Evolutionary conservation across 352 stramenopile species (phyloP), one percentile per base, ranked within the genome.

Genomic region (Phytophthora pisi): DNA sequence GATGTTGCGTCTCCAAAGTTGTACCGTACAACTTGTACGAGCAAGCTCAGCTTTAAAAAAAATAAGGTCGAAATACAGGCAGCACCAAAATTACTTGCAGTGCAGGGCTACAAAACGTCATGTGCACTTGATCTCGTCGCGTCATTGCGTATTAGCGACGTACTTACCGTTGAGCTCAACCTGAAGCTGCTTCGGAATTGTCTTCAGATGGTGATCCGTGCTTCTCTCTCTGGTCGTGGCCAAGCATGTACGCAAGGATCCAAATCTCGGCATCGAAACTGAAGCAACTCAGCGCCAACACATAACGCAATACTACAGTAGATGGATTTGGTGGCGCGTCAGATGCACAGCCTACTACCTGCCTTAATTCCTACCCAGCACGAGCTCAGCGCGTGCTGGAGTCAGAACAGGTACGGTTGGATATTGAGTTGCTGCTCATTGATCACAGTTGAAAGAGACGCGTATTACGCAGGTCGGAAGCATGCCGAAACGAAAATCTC

Each of bases 401-500:
- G 20, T 23, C 45, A 51, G 20, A 20, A 9, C 45, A 16, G 3
- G 8, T 10, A 20, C 16, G n/a, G 43, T 50, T 50, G 43, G 16
- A 46, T 46, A 46, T 16, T 16, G 13, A 18, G 40, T 26, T 26
- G 24, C 24, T 26, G 23, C n/a, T 30, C 20, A 51, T 30, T 30
- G 18, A n/a, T 51, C 45, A 51, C 45, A 31, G 4, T 30, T 20
- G 45, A 30, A 51, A 51, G 16, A 11, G 18, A 18, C 7, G n/a
- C 9, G 45, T 51, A 7, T n/a, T 24, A 4, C 42, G n/a, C 43
- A 50, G 43, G n/a, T 18, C 13, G 13, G 24, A 47, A 51, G 18
- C n/a, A 40, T 55, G 49, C 26, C 24, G 49, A 55, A 55, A 26
- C 18, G 23, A 15, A 55, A 24, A 8, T 15, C 50, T 55, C 24